These are phyloP conservation scores for Nymphaea thermarum DNA, from an alignment of 164 flowering plant species.

Conservation along the genomic window DNA sequence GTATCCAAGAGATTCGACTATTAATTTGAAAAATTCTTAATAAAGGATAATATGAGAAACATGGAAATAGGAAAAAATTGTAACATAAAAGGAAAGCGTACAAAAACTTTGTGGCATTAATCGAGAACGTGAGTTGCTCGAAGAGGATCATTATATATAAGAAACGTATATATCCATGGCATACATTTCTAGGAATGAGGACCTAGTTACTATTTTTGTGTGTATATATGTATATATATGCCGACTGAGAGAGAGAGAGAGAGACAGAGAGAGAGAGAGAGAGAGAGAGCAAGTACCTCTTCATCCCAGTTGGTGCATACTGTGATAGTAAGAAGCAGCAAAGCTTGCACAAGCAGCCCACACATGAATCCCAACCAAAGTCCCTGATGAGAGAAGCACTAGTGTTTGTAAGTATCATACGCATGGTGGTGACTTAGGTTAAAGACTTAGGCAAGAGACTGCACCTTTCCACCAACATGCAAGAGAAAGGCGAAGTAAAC, in stretches of 20 bases:
- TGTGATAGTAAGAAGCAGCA: conserved; percentile 17
- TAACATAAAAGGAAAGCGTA: too few relatives aligned
- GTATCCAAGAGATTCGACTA: too few relatives aligned
- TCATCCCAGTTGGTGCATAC: conserved; percentile 25
- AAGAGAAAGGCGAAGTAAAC: conserved; percentile 45
- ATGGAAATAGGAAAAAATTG: too few relatives aligned
- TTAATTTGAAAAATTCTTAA: too few relatives aligned
- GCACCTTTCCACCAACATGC: conserved; percentile 62
- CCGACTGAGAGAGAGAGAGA: too few relatives aligned
- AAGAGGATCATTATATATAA: not conserved
- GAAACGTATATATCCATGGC: not conserved
- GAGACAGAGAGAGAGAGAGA: too few relatives aligned
- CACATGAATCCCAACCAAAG: conserved; percentile 42
- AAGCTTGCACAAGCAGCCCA: conserved; percentile 26
- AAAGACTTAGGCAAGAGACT: not conserved
- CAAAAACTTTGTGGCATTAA: not conserved
- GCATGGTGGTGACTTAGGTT: not conserved
- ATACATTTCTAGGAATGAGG: not conserved
- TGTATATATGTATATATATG: not conserved
- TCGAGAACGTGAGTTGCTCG: not conserved
- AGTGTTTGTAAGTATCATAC: not conserved
- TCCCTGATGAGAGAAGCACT: conserved; percentile 15
- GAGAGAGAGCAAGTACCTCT: conserved; percentile 14
- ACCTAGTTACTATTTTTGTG: not conserved
- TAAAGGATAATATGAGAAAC: too few relatives aligned